These are phyloP conservation scores for Boletus reticulatus DNA, from an alignment of 768 basidiomycete species.

Conservation along the genomic window DNA sequence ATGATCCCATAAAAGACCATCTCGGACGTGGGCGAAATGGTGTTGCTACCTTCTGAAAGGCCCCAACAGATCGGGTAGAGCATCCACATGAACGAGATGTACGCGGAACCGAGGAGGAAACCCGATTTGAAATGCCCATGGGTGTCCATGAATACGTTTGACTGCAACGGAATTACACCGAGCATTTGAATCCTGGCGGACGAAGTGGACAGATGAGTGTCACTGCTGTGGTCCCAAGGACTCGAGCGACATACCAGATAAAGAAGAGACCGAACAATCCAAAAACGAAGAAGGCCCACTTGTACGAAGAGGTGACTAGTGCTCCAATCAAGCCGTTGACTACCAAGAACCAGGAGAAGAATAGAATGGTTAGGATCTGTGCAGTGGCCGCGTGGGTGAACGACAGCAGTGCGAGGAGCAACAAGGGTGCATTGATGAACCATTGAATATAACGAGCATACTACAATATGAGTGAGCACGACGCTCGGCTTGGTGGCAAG, in stretches of 20 bases:
- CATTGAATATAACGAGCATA: conserved; percentile 55
- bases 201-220: not conserved
- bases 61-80: conserved; percentile 62
- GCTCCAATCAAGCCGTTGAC: conserved; percentile 48
- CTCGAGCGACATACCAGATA: conserved; percentile 39
- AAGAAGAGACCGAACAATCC: conserved; percentile 47
- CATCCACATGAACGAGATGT: conserved; percentile 53
- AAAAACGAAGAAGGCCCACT: conserved; percentile 51
- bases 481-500: rapidly evolving
- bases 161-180: conserved; percentile 13
- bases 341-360: conserved; percentile 46
- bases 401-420: conserved; percentile 46
- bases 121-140: conserved; percentile 22
- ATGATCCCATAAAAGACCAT: conserved; percentile 56
- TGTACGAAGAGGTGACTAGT: conserved; percentile 49
- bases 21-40: conserved; percentile 48
- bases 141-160: conserved; percentile 26
- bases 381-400: conserved; percentile 47
- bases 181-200: conserved; percentile 30
- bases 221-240: not conserved
- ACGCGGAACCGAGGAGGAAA: conserved; percentile 36
- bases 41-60: conserved; percentile 49
- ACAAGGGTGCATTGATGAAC: conserved; percentile 54
- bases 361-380: conserved; percentile 39
- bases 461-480: conserved; percentile 18